Conservation (phyloP, 148 eudicot species). For the Dianthus caryophyllus region DNA sequence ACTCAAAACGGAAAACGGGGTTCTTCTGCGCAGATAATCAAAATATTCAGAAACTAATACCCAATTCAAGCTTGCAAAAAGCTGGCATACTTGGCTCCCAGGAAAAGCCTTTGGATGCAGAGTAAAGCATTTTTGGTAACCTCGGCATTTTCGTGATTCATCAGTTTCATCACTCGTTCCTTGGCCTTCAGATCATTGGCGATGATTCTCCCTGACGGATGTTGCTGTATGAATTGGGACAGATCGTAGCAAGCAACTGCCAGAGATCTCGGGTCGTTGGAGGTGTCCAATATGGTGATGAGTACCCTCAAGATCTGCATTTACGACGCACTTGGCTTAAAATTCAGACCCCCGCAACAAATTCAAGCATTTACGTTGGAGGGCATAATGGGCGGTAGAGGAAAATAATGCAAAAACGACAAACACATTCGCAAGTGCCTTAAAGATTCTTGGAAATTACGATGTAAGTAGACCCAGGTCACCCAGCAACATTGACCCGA, state of each 20-base stretch:
- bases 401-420: too few species aligned
- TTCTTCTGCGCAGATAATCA: background rate
- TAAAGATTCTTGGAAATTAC: too few species aligned
- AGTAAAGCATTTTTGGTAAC: slow-evolving; percentile 90
- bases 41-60: slow-evolving; percentile 9
- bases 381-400: too few species aligned
- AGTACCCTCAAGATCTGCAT: slow-evolving; percentile 86
- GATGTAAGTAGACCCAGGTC: too few species aligned
- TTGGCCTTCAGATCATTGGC: slow-evolving; percentile 83
- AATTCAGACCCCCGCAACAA: background rate
- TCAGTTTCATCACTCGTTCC: slow-evolving; percentile 91
- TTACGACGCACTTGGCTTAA: background rate
- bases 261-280: slow-evolving; percentile 65
- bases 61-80: slow-evolving; percentile 73
- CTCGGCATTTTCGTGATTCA: slow-evolving; percentile 90
- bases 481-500: too few species aligned
- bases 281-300: slow-evolving; percentile 80
- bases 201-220: slow-evolving; percentile 93
- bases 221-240: slow-evolving; percentile 88
- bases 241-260: slow-evolving; percentile 97
- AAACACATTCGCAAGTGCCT: too few species aligned
- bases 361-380: background rate
- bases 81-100: slow-evolving; percentile 98
- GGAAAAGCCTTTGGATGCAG: slow-evolving; percentile 96
- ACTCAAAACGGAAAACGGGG: slow-evolving; percentile 15